Evolutionary conservation across 306 rosid genomes (phyloP).

Genomic region (Vicia sativa): DNA sequence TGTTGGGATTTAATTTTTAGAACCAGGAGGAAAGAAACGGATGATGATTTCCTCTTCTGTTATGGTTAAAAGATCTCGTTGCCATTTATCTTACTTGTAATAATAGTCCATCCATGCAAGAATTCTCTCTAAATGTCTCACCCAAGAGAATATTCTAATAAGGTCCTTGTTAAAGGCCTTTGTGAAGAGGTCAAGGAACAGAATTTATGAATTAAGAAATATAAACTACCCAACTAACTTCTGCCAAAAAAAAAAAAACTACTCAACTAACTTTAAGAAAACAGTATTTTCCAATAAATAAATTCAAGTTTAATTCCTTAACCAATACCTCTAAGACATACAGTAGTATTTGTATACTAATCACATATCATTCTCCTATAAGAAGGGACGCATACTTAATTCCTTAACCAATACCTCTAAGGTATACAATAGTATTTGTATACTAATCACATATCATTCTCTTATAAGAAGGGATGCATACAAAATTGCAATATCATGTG

Average conservation of each 20-base stretch:
- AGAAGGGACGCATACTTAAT: background rate
- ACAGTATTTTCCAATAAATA: background rate
- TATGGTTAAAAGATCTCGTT: slow-evolving; percentile 3
- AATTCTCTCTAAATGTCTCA: background rate
- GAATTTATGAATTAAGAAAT: background rate
- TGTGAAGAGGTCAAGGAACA: background rate
- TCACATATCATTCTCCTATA: background rate
- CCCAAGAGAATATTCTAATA: background rate
- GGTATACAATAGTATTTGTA: background rate
- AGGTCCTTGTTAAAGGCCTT: slow-evolving; percentile 9
- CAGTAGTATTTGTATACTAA: background rate
- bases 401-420: background rate
- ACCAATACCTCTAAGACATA: background rate
- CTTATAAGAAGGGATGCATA: background rate
- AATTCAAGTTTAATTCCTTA: background rate
- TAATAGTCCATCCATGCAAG: slow-evolving; percentile 13
- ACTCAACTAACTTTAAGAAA: no score
- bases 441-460: background rate
- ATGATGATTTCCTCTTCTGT: background rate
- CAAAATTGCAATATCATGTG: slow-evolving; percentile 16
- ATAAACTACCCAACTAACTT: background rate
- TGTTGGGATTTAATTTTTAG: background rate
- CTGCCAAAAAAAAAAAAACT: no score
- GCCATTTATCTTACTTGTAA: background rate
- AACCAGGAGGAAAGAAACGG: background rate